A percentile compares a stretch with the other conserved stretches of the same genome.
Conservation (phyloP, 1,284 basidiomycete genomes). For the Microbotryomycetes sp. region DNA sequence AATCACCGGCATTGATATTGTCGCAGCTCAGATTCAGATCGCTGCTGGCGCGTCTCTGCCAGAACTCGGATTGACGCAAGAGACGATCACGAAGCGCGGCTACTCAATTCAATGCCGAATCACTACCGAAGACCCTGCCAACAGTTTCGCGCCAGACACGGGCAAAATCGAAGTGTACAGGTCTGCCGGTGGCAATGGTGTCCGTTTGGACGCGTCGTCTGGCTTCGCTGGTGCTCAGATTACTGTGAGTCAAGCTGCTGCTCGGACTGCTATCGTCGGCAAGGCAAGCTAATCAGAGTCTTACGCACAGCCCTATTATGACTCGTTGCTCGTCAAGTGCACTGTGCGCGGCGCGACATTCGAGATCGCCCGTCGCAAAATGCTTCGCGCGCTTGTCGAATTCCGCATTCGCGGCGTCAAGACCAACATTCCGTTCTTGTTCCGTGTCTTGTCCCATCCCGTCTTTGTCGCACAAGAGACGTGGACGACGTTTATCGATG, state of each 20-base stretch:
- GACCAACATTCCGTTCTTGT: constrained; percentile 99
- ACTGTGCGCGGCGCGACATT: constrained; percentile 95
- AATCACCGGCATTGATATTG: constrained; percentile 97
- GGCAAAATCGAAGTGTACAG: constrained; percentile 99
- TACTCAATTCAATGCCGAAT: constrained; percentile 98
- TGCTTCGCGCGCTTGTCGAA: constrained; percentile 96
- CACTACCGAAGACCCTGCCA: constrained; percentile 93
- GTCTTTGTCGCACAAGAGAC: constrained; percentile 93
- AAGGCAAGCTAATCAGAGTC: background rate
- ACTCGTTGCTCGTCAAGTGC: constrained; percentile 95
- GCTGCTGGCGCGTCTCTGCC: constrained; percentile 92
- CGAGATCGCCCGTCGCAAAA: constrained; percentile 96
- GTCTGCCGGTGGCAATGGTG: constrained; percentile 96
- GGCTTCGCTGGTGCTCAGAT: constrained; percentile 99
- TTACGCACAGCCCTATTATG: constrained; percentile 75
- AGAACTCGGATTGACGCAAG: constrained; percentile 94
- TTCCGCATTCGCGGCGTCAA: constrained; percentile 91
- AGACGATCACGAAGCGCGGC: constrained; percentile 90
- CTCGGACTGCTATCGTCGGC: constrained; percentile 3
- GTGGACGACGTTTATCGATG: constrained; percentile 99
- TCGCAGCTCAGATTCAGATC: constrained; percentile 97
- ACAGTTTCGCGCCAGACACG: constrained; percentile 93
- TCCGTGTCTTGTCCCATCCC: constrained; percentile 95
- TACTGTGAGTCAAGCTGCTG: constrained; percentile 57
- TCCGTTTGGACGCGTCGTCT: constrained; percentile 92